A percentile compares a stretch with the other conserved stretches of the same genome.
phyloP scores from a whole-genome alignment of 176 grass and related monocot species.

The Carex littledalei region DNA sequence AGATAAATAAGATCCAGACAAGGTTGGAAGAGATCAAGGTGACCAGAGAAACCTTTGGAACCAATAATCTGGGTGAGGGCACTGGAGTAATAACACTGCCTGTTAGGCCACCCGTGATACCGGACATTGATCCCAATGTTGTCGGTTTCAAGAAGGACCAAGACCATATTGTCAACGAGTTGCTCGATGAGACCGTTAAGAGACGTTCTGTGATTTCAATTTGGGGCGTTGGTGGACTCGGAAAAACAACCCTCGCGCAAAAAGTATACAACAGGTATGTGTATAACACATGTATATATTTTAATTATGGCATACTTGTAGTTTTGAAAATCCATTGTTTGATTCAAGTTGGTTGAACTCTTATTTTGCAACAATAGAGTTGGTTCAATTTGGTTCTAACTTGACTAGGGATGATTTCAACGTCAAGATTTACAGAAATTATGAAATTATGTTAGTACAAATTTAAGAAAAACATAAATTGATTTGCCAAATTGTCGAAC shows the following conservation, averaged over 20 bases:
- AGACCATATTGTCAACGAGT: background rate
- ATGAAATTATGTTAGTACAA: no score
- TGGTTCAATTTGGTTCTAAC: no score
- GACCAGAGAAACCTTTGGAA: background rate
- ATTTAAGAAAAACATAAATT: no score
- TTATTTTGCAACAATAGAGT: no score
- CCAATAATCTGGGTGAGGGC: background rate
- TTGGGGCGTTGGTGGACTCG: background rate
- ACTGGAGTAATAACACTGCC: background rate
- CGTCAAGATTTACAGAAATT: no score
- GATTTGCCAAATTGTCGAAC: no score
- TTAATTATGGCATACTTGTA: no score
- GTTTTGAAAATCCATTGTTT: no score
- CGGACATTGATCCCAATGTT: constrained; percentile 4
- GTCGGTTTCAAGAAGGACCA: background rate
- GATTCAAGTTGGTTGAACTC: no score
- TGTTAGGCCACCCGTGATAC: background rate
- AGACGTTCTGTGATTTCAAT: background rate
- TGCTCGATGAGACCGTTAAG: background rate
- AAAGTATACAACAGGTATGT: constrained; percentile 13
- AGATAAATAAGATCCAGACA: background rate
- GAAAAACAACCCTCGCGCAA: background rate
- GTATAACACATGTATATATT: no score
- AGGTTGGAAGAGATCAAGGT: no score
- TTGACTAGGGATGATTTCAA: no score